phyloP scores from a whole-genome alignment of 139 green algal species.

The Diplosphaera chodatii region DNA sequence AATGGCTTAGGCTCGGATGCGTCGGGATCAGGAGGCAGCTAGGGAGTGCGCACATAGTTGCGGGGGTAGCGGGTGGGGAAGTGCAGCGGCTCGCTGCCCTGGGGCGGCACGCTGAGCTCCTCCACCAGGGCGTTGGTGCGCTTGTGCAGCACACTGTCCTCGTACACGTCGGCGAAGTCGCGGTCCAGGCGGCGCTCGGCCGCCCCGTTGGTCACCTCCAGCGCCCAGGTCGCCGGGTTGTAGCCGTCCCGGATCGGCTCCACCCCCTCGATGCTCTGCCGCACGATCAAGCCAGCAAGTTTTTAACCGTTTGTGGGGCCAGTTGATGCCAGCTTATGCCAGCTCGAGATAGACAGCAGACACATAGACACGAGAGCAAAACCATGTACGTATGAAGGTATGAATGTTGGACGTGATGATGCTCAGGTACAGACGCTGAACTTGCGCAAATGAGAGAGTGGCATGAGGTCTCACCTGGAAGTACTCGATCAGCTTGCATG shows the following conservation, averaged over 20 bases:
- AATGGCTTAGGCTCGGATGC: too few species aligned
- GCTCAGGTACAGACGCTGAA: too few species aligned
- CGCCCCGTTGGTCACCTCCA: conserved; percentile 25
- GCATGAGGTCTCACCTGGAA: conserved; percentile 12
- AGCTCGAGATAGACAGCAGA: too few species aligned
- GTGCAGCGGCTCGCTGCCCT: not conserved
- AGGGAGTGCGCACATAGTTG: too few species aligned
- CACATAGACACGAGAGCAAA: too few species aligned
- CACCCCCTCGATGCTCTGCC: conserved; percentile 8
- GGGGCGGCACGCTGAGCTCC: not conserved
- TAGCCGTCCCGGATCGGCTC: not conserved
- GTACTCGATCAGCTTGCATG: conserved; percentile 37
- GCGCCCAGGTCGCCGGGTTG: conserved; percentile 76
- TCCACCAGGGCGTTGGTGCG: conserved; percentile 1
- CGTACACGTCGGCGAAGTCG: conserved; percentile 11
- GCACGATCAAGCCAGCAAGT: too few species aligned
- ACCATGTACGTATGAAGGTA: too few species aligned
- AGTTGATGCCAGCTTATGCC: too few species aligned
- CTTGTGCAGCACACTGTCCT: conserved; percentile 1
- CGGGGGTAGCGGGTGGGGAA: conserved; percentile 14
- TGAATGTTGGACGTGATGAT: too few species aligned
- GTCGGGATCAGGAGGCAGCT: too few species aligned
- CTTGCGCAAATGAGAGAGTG: too few species aligned
- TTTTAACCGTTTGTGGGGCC: too few species aligned
- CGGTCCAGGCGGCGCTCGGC: conserved; percentile 7